Evolutionary conservation across 805 yeast species (phyloP).

Genomic region (Teunomyces pallodes): DNA sequence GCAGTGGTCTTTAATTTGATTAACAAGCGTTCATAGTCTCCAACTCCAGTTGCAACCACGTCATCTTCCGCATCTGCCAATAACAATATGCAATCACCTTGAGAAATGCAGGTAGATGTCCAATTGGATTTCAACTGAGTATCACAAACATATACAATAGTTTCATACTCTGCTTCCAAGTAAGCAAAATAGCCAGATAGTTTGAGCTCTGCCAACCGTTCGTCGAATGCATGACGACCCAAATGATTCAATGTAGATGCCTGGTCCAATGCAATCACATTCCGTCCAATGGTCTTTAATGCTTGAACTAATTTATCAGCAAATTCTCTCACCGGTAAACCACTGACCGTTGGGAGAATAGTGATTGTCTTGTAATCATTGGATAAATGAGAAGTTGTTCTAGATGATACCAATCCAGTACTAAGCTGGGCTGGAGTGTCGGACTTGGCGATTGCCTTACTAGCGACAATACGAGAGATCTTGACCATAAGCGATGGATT

Average conservation of each 20-base stretch:
- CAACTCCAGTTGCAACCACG: conserved; percentile 57
- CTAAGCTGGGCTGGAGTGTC: conserved; percentile 3
- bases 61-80: conserved; percentile 79
- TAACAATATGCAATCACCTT: conserved; percentile 90
- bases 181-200: conserved; percentile 88
- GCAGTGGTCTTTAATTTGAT: conserved; percentile 79
- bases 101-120: conserved; percentile 90
- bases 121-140: conserved; percentile 79
- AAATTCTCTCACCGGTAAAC: conserved; percentile 85
- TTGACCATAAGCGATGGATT: conserved; percentile 90
- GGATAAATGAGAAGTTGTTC: conserved; percentile 29
- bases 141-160: conserved; percentile 88
- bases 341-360: conserved; percentile 72
- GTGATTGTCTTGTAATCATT: conserved; percentile 79
- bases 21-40: conserved; percentile 80
- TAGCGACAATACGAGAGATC: conserved; percentile 83
- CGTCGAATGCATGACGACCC: conserved; percentile 92
- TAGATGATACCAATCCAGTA: conserved; percentile 22
- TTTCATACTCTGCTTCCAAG: conserved; percentile 82
- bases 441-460: conserved; percentile 32
- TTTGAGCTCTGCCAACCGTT: conserved; percentile 70
- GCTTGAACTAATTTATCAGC: conserved; percentile 73
- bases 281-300: conserved; percentile 65
- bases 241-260: conserved; percentile 74
- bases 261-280: conserved; percentile 79